phyloP scores from a whole-genome alignment of 768 basidiomycete species.

The Auricularia auricula-judae region DNA sequence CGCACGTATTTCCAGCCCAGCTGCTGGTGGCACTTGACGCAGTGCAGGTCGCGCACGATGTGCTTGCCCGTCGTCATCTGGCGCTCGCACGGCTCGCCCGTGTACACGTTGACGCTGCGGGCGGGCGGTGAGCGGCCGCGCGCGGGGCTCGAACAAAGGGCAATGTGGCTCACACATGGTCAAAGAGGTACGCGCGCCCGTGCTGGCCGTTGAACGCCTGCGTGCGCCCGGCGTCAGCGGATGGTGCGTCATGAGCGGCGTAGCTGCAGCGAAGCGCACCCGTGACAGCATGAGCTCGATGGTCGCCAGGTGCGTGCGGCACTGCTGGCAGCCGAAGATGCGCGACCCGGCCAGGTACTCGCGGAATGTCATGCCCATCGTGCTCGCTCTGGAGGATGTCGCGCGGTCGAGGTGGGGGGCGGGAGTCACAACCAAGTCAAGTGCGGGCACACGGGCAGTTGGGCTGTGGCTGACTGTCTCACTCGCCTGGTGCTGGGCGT shows the following conservation, averaged over 20 bases:
- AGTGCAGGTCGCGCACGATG: constrained; percentile 91
- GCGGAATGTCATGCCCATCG: constrained; percentile 88
- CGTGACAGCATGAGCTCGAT: constrained; percentile 85
- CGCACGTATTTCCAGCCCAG: constrained; percentile 99
- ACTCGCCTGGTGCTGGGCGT: too few relatives aligned
- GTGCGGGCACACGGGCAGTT: background rate
- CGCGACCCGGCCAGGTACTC: constrained; percentile 76
- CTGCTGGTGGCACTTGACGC: constrained; percentile 73
- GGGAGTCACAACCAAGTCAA: background rate
- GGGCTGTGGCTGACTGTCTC: too few relatives aligned
- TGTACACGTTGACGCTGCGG: constrained; percentile 77
- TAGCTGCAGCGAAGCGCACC: constrained; percentile 32
- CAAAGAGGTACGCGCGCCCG: constrained; percentile 90
- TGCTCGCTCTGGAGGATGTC: background rate
- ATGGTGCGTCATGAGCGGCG: background rate
- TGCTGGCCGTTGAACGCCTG: constrained; percentile 97
- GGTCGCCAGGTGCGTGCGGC: constrained; percentile 85
- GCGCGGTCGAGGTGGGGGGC: background rate
- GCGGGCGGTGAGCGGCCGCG: background rate
- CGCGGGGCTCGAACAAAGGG: background rate
- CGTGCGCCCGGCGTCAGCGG: constrained; percentile 8
- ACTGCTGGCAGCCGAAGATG: constrained; percentile 79
- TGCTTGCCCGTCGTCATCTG: constrained; percentile 97
- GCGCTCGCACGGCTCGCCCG: constrained; percentile 83
- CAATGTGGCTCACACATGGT: constrained; percentile 62